Evolutionary conservation across 1,139 yeast genomes (phyloP), one percentile per base, ranked within the genome.

Genomic region (Nakaseomyces delphensis): DNA sequence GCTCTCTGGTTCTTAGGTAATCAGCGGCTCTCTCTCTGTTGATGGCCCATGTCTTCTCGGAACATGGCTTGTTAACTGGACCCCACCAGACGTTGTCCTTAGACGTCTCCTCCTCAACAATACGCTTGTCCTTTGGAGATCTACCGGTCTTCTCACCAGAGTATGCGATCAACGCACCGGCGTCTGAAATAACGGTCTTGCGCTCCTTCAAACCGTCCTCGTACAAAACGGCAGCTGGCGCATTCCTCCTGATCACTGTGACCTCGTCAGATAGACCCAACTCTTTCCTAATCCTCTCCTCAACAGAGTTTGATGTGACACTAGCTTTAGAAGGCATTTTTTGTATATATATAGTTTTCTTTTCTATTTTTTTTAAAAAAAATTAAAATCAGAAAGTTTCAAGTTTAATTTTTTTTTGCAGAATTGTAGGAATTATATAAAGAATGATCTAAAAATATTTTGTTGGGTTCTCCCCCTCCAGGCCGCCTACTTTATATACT

Each of bases 91-190:
- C 79, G 63, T 89, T 72, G 49, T 84, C 77, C 45, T 76, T 67
- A 33, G 96, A 87, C 43, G 93, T 73, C 55, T 77, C 83, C 71
- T 91, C 97, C 57, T 89, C 96, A 52, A 91, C 97, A 67, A 91
- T 85, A 71, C 98, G 86, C 69, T 91, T 91, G 70, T 91, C 98
- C 72, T 83, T 84, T 64, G 98, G 98, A 36, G 97, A 91, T 69
- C 98, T 83, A 58, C 98, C 98, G 45, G 97, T 91, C 73, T 91
- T 91, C 57, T 77, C 73, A 63, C 98, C 98, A 24, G 96, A 86
- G 69, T 80, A 87, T 45, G 98, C 97, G 69, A 91, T 83, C 54
- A 91, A 74, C 44, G 97, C 96, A 64, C 98, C 98, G 43, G 95
- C 76, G 38, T 95, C 81, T 19, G 95, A 81, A 57, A 91, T 83